Percentiles rank a stretch among this genome's conserved stretches.
Evolutionary conservation across 768 basidiomycete genomes (phyloP).

Genomic region (Mycena vitilis): DNA sequence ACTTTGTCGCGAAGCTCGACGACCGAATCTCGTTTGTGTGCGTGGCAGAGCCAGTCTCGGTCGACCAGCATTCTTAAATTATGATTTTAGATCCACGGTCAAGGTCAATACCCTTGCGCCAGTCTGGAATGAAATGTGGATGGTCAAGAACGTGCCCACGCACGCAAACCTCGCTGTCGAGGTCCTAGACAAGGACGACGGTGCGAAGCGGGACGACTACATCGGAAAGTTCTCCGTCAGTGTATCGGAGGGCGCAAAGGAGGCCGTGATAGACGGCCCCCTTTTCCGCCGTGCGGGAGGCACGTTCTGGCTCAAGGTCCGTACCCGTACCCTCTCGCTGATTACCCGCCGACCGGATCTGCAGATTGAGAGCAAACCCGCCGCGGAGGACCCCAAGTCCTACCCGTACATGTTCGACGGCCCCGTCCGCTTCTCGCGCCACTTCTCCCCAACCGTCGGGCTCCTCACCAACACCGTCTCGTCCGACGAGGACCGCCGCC

Average conservation of each 20-base stretch:
- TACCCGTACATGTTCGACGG: conserved; percentile 78
- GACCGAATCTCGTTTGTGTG: conserved; percentile 72
- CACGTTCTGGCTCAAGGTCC: conserved; percentile 77
- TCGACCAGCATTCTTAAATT: conserved; percentile 54
- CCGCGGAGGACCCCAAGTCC: conserved; percentile 49
- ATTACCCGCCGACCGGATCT: neutral
- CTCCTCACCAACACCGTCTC: conserved; percentile 62
- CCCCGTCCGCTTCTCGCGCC: conserved; percentile 76
- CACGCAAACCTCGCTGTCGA: conserved; percentile 70
- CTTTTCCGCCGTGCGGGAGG: conserved; percentile 63
- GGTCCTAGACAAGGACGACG: conserved; percentile 78
- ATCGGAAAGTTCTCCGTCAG: conserved; percentile 72
- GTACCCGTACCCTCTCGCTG: conserved; percentile 19
- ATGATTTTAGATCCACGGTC: conserved; percentile 68
- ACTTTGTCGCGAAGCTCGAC: conserved; percentile 77
- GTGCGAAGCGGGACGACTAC: conserved; percentile 65
- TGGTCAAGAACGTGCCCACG: conserved; percentile 76
- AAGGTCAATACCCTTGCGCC: conserved; percentile 61
- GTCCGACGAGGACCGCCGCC: conserved; percentile 56
- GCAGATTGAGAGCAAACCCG: conserved; percentile 68
- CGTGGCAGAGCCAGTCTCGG: conserved; percentile 39
- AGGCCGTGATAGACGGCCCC: conserved; percentile 69
- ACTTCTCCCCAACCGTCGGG: conserved; percentile 79
- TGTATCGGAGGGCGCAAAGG: conserved; percentile 69
- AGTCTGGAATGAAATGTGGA: conserved; percentile 84